Conservation (phyloP, 305 asterid genomes). For the Fraxinus platypoda region DNA sequence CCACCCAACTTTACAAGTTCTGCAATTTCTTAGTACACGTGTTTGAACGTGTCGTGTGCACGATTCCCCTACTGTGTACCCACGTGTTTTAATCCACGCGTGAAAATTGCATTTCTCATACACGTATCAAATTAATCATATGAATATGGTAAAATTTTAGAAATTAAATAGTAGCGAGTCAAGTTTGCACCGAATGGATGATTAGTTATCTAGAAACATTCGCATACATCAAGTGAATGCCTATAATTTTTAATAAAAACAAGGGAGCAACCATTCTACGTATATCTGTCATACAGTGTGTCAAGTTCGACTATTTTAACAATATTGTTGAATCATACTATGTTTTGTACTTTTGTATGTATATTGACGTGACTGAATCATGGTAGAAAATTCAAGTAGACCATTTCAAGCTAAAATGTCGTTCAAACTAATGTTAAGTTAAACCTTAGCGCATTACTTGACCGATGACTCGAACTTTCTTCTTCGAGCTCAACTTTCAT, state of each 20-base stretch:
- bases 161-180: no score
- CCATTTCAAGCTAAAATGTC: no score
- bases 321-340: no score
- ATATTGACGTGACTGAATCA: neutral
- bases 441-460: no score
- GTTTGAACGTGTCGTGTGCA: constrained; percentile 18
- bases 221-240: neutral
- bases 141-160: no score
- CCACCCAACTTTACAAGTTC: constrained; percentile 18
- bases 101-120: neutral
- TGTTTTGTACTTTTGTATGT: no score
- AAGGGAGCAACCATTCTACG: neutral
- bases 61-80: neutral
- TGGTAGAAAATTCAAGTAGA: neutral
- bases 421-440: neutral
- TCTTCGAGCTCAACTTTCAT: neutral
- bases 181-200: no score
- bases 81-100: constrained; percentile 13
- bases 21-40: neutral
- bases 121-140: no score
- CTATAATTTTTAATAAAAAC: neutral
- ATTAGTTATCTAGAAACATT: neutral
- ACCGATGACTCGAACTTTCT: neutral
- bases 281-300: neutral
- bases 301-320: neutral